Base-by-base conservation (phyloP, 176 grass and related monocot genomes). In the Melocanna baccifera region DNA sequence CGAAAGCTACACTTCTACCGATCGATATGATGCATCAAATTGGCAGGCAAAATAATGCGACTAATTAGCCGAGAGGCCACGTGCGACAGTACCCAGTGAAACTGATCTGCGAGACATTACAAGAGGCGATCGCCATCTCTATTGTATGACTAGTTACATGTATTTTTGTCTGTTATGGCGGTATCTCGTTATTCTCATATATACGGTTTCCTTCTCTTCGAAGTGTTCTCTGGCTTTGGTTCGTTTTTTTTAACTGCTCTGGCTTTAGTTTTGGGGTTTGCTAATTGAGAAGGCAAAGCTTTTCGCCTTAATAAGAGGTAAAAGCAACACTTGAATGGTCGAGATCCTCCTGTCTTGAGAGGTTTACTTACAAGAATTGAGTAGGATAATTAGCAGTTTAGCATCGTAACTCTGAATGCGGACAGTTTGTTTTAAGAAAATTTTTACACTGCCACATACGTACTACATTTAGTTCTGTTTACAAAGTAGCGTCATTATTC, bases 1-100 rank as follows among this genome's bases (percentile, higher is more conserved):
- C n/a, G 88, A 86, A 86, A 90, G 84, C 84, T 83, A 83, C 59
- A 15, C 16, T 65, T 47, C 36, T 23, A 73, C 78, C 52, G 63
- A 45, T 69, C 63, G 47, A 62, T 6, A 58, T 22, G 57, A 86
- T 20, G 67, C 63, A 11, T 20, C 19, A 62, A 69, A 76, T 62
- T 71, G 73, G 12, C 14, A 5, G 32, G 12, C 30, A 18, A 6
- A 67, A 83, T 69, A 37, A 14, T 34, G 42, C 19, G 18, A 62
- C 42, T 29, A 25, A 75, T 79, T 34, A 81, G 37, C 59, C 10
- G 0, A 69, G 71, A 76, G 62, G 28, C 23, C 85, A 45, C 40
- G 78, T 70, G 80, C 34, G 55, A 58, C 22, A 58, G n/a, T 51
- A 64, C 41, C n/a, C 63, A 52, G 64, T 77, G 86, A 83, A 71